Evolutionary conservation across 1,284 basidiomycete genomes (phyloP).

Genomic region (Marasmius fiardii): DNA sequence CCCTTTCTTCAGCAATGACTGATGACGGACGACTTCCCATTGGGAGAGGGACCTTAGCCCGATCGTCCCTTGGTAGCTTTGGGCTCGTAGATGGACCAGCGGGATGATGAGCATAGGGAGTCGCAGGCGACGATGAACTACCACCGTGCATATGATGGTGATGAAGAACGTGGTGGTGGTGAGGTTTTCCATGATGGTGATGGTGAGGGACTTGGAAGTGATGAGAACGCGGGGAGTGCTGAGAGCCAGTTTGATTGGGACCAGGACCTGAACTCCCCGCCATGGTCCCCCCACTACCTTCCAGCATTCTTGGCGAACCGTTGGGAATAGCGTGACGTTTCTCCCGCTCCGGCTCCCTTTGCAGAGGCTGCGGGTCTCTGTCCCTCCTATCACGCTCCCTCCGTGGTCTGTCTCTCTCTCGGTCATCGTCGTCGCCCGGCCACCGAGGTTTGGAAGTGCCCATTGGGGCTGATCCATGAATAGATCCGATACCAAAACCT

Average conservation of each 20-base stretch:
- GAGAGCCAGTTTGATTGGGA: constrained; percentile 2
- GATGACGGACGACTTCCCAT: constrained; percentile 15
- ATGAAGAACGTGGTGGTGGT: constrained; percentile 20
- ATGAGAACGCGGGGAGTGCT: constrained; percentile 4
- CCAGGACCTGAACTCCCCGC: neutral
- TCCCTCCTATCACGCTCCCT: constrained; percentile 22
- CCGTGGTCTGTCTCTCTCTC: constrained; percentile 10
- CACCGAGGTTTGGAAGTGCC: constrained; percentile 17
- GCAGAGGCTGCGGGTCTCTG: constrained; percentile 14
- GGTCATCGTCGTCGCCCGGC: constrained; percentile 14
- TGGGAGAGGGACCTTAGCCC: constrained; percentile 5
- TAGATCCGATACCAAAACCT: constrained; percentile 15
- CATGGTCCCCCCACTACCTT: neutral
- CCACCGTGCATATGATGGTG: constrained; percentile 10
- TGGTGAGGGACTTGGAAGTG: constrained; percentile 15
- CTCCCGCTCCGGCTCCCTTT: constrained; percentile 9
- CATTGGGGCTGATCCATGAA: constrained; percentile 3
- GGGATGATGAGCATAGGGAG: neutral
- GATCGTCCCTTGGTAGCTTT: constrained; percentile 10
- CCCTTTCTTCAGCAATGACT: constrained; percentile 13
- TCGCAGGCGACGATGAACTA: constrained; percentile 3
- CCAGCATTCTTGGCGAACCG: neutral
- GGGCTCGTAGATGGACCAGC: constrained; percentile 14
- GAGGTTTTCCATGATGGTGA: constrained; percentile 16
- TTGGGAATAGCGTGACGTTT: constrained; percentile 3